Evolutionary conservation across 768 basidiomycete genomes (phyloP).

Genomic region (Collybia sordida): DNA sequence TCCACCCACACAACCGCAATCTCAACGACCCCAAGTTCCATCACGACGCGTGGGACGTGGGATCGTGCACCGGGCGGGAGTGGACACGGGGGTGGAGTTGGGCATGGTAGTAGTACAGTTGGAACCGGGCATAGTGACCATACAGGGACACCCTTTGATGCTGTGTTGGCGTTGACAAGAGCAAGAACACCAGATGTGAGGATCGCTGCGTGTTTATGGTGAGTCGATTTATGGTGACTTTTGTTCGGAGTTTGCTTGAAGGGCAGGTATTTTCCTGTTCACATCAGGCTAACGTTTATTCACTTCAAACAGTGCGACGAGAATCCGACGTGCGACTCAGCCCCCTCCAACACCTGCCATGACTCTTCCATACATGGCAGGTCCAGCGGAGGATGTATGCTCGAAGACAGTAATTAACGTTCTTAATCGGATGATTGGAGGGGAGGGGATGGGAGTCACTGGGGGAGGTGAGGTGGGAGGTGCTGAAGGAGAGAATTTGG

Average conservation of each 20-base stretch:
- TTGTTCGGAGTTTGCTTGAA: too few species aligned
- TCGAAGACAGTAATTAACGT: slow-evolving; percentile 68
- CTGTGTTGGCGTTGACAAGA: slow-evolving; percentile 53
- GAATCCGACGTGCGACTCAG: slow-evolving; percentile 28
- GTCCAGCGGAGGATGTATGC: slow-evolving; percentile 40
- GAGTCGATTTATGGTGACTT: slow-evolving; percentile 10
- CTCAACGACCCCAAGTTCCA: slow-evolving; percentile 26
- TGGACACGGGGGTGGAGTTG: too few species aligned
- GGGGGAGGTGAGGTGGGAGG: not conserved
- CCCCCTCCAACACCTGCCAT: not conserved
- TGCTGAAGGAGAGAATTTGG: not conserved
- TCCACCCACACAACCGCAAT: not conserved
- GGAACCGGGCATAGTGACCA: too few species aligned
- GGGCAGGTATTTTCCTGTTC: not conserved
- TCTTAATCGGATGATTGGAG: slow-evolving; percentile 56
- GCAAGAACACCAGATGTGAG: slow-evolving; percentile 62
- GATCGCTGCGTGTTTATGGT: slow-evolving; percentile 73
- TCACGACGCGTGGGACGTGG: too few species aligned
- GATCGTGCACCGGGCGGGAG: too few species aligned
- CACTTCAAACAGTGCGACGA: slow-evolving; percentile 61
- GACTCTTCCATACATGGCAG: not conserved
- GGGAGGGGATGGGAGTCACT: not conserved
- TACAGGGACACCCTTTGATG: slow-evolving; percentile 24
- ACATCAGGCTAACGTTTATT: slow-evolving; percentile 1
- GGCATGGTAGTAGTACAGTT: too few species aligned